Percentiles rank a stretch among this genome's conserved stretches.
These are phyloP conservation scores for Naganishia onofrii DNA, from an alignment of 768 basidiomycete genomes.

Conservation along the genomic window DNA sequence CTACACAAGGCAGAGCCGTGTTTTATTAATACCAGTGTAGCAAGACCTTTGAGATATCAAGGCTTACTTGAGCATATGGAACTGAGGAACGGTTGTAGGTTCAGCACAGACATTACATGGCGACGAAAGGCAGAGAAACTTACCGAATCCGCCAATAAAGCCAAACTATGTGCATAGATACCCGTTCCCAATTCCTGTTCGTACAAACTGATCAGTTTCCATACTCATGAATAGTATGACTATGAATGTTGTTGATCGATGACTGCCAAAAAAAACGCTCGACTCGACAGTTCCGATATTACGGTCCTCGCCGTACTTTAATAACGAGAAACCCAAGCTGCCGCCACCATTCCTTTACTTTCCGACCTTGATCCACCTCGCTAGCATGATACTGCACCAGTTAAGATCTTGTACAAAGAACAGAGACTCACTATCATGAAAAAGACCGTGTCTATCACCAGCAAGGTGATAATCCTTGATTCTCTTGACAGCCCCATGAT, in stretches of 20 bases:
- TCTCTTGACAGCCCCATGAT: conserved; percentile 31
- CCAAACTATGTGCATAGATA: conserved; percentile 22
- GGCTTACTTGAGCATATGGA: conserved; percentile 95
- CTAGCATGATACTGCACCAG: too few relatives aligned
- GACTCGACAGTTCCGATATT: too few relatives aligned
- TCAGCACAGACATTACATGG: background rate
- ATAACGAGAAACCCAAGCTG: too few relatives aligned
- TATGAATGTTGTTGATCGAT: background rate
- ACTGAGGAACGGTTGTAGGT: conserved; percentile 53
- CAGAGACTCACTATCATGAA: conserved; percentile 57
- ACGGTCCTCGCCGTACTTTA: too few relatives aligned
- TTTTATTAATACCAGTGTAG: background rate
- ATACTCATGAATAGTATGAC: background rate
- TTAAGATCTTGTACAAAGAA: too few relatives aligned
- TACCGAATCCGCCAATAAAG: conserved; percentile 15
- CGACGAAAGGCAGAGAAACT: background rate
- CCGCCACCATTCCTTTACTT: background rate
- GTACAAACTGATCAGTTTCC: background rate
- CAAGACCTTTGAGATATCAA: background rate
- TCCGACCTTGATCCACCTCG: too few relatives aligned
- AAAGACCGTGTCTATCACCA: conserved; percentile 72
- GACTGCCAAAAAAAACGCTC: background rate
- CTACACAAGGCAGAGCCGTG: conserved; percentile 44
- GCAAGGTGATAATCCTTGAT: conserved; percentile 58
- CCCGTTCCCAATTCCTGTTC: conserved; percentile 18